These are phyloP conservation scores for Penicillium cosmopolitanum DNA, from an alignment of 495 filamentous ascomycete genomes.

Conservation along the genomic window DNA sequence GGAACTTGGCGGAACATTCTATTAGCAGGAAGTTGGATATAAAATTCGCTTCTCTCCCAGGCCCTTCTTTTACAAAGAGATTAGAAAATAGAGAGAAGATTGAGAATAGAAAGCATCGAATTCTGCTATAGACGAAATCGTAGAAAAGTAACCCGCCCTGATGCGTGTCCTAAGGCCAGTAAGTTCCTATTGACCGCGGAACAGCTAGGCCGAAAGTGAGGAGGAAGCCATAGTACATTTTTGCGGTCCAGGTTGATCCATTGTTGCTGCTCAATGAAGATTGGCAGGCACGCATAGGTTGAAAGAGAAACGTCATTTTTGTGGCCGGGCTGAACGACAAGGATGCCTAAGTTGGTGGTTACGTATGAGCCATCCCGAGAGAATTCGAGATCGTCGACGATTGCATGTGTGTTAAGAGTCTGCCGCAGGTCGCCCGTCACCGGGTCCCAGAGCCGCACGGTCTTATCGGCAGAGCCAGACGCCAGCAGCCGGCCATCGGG, in stretches of 20 bases:
- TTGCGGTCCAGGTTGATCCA: slow-evolving; percentile 31
- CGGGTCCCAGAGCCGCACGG: not conserved
- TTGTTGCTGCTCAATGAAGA: slow-evolving; percentile 15
- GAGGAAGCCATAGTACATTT: slow-evolving; percentile 36
- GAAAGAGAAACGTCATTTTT: not conserved
- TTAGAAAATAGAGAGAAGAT: not conserved
- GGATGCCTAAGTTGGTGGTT: slow-evolving; percentile 9
- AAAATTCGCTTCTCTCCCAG: not conserved
- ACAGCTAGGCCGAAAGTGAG: slow-evolving; percentile 27
- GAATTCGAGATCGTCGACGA: slow-evolving; percentile 16
- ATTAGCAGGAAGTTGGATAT: not conserved
- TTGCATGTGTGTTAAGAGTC: slow-evolving; percentile 4
- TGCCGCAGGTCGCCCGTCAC: slow-evolving; percentile 4
- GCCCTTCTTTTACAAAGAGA: not conserved
- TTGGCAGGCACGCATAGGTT: slow-evolving; percentile 3
- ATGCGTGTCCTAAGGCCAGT: not conserved
- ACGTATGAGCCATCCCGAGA: slow-evolving; percentile 20
- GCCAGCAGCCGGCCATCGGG: too few relatives aligned
- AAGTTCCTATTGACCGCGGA: slow-evolving; percentile 15
- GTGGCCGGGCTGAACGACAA: slow-evolving; percentile 13
- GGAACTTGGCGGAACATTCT: not conserved
- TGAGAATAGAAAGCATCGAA: not conserved
- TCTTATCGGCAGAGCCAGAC: not conserved
- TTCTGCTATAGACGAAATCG: not conserved
- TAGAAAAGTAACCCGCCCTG: not conserved